These are phyloP conservation scores for Cronartium quercuum DNA, from an alignment of 1,284 basidiomycete genomes.

Conservation along the genomic window DNA sequence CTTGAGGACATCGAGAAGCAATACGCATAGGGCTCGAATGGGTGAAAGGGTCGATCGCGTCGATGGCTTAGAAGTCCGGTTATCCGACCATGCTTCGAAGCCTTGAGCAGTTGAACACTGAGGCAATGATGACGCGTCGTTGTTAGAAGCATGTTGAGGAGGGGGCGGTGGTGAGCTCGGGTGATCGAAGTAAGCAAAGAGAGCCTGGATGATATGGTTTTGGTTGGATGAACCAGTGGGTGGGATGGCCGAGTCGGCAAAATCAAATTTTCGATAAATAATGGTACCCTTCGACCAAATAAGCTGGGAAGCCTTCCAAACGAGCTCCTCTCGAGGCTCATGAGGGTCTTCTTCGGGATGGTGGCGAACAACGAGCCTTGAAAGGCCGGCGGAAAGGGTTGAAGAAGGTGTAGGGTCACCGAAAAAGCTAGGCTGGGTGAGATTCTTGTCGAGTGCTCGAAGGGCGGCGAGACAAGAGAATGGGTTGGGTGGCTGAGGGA, in stretches of 20 bases:
- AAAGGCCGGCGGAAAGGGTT: constrained; percentile 32
- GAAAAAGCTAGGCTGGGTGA: constrained; percentile 17
- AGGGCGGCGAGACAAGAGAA: constrained; percentile 36
- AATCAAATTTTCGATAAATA: constrained; percentile 37
- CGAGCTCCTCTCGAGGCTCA: constrained; percentile 28
- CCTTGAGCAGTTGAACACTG: background rate
- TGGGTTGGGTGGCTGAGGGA: constrained; percentile 21
- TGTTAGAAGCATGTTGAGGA: background rate
- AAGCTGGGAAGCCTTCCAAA: constrained; percentile 31
- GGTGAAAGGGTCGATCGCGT: constrained; percentile 37
- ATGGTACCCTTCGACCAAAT: constrained; percentile 37
- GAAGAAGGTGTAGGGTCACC: constrained; percentile 16
- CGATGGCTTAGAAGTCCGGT: constrained; percentile 15
- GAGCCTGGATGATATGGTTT: constrained; percentile 38
- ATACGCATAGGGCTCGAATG: constrained; percentile 64
- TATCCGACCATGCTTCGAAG: constrained; percentile 30
- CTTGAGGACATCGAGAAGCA: constrained; percentile 66
- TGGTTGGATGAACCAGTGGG: constrained; percentile 1
- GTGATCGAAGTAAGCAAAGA: constrained; percentile 32
- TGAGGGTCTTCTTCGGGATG: background rate
- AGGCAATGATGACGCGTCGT: background rate
- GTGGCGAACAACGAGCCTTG: constrained; percentile 13
- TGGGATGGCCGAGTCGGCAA: constrained; percentile 12
- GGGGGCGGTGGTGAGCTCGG: constrained; percentile 4
- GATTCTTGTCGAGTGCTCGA: constrained; percentile 23